phyloP scores from a whole-genome alignment of 495 filamentous ascomycete species.

The Trichoderma virens region DNA sequence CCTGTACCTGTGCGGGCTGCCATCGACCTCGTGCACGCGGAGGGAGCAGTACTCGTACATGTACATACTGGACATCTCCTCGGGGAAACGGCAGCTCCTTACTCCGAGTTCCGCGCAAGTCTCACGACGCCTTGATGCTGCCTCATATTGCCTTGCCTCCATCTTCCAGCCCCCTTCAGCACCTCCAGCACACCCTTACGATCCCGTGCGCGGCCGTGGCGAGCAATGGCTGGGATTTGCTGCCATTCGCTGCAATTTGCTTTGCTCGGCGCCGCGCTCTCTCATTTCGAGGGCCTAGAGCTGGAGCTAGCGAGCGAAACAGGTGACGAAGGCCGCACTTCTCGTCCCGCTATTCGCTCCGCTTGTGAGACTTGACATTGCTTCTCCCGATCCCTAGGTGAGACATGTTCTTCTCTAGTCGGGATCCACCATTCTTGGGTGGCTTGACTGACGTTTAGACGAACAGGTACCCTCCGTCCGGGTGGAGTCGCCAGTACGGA shows the following conservation, averaged over 20 bases:
- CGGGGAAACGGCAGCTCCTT: not conserved
- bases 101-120: not conserved
- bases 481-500: not conserved
- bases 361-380: conserved; percentile 1
- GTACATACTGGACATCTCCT: not conserved
- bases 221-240: not conserved
- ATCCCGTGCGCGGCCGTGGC: not conserved
- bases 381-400: not conserved
- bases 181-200: not conserved
- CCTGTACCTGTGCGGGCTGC: too few relatives aligned
- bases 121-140: not conserved
- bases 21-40: too few relatives aligned
- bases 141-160: not conserved
- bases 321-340: not conserved
- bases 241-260: not conserved
- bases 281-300: not conserved
- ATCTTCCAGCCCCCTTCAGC: not conserved
- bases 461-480: not conserved
- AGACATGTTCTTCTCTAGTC: not conserved
- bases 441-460: conserved; percentile 2
- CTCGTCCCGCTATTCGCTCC: not conserved
- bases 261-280: not conserved
- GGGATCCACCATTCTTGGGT: not conserved
- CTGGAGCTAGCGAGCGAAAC: not conserved
- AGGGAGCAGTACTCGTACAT: not conserved